A percentile compares a stretch with the other conserved stretches of the same genome.
Conservation (phyloP, 208 protist species). For the Vickermania ingenoplastis region DNA sequence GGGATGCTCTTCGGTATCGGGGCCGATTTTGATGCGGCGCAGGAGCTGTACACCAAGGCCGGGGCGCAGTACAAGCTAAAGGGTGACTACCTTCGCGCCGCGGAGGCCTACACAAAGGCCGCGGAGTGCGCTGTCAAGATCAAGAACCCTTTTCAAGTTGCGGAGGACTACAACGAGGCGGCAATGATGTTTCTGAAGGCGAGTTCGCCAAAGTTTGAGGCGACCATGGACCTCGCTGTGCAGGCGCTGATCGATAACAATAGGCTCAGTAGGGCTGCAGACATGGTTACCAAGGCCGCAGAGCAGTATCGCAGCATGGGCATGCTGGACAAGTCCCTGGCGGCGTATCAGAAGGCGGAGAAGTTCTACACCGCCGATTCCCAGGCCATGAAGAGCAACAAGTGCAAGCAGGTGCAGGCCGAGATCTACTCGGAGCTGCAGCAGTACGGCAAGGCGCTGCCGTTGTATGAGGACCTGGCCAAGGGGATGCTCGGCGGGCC, state of each 20-base stretch:
- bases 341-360: conserved; percentile 68
- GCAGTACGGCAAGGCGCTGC: conserved; percentile 69
- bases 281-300: conserved; percentile 63
- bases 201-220: conserved; percentile 42
- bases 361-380: conserved; percentile 80
- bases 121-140: conserved; percentile 58
- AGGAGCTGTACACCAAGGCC: conserved; percentile 73
- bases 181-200: conserved; percentile 56
- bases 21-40: conserved; percentile 58
- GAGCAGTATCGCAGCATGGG: conserved; percentile 45
- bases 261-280: conserved; percentile 41
- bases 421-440: conserved; percentile 71
- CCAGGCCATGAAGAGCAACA: conserved; percentile 55
- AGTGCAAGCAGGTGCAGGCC: conserved; percentile 74
- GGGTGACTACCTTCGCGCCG: conserved; percentile 65
- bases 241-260: conserved; percentile 68
- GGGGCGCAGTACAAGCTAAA: conserved; percentile 61
- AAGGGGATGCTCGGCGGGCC: conserved; percentile 57
- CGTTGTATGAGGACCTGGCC: conserved; percentile 71
- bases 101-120: conserved; percentile 57
- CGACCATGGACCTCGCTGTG: conserved; percentile 57
- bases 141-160: conserved; percentile 33
- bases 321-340: conserved; percentile 46
- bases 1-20: conserved; percentile 63
- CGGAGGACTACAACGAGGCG: conserved; percentile 37